Base-by-base conservation (phyloP, 164 flowering plant genomes). In the Dillenia turbinata region DNA sequence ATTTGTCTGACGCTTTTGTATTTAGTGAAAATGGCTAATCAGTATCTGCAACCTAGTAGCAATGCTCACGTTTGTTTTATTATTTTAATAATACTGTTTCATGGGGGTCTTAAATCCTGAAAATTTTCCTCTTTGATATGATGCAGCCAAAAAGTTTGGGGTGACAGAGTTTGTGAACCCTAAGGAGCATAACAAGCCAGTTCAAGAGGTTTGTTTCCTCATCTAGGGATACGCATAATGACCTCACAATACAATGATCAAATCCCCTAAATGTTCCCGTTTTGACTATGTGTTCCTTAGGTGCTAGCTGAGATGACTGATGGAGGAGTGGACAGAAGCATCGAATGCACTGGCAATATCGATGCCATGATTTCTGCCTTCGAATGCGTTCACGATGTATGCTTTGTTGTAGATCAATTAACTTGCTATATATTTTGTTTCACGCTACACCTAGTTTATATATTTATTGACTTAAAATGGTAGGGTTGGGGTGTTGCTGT, bases 401-500 rank as follows among this genome's bases (percentile, higher is more conserved):
- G 47, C 55, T 47, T 12, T 19, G 22, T 19, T 19, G 22, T 19
- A 1, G 22, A n/a, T 19, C 1, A 19, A 19, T 19, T 19, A 1
- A 19, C 1, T 1, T 19, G 22, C 22, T 19, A 19, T 19, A 19
- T 19, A 1, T 19, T 19, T 19, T 19, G n/a, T 19, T 19, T 19
- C 22, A 19, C 22, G 22, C 22, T 19, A 19, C 1, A 19, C 22
- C 22, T 19, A 19, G 22, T 19, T 44, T 8, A 16, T 9, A 13
- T 8, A 15, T 2, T 49, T 11, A 4, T 64, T 57, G 13, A 19
- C 19, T 9, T 17, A 22, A 19, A 12, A 19, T 12, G 44, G 49
- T 73, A 81, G 85, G 88, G 88, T n/a, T 81, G 88, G 88, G 88
- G 85, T 33, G 83, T 84, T 10, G 85, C 83, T 61, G 86, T 81